Percentiles rank a stretch among this genome's conserved stretches.
Conservation (phyloP, 306 rosid species). For the Vicia sativa region DNA sequence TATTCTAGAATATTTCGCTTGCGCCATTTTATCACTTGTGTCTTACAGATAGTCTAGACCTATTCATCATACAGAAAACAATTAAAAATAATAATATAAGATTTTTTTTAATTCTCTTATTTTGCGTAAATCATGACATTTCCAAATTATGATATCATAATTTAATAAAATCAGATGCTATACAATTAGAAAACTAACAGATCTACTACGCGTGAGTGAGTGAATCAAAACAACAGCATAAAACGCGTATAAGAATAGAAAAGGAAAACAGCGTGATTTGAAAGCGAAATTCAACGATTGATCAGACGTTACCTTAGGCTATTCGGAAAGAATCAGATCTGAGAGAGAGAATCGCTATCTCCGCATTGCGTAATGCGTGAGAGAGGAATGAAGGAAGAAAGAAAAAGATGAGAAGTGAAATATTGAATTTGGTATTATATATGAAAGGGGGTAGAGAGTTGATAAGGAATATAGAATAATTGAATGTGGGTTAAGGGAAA, state of each 20-base stretch:
- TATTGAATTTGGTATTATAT: not conserved
- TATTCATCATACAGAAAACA: conserved; percentile 36
- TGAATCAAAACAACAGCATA: not conserved
- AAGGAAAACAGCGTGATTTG: not conserved
- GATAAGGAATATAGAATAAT: not conserved
- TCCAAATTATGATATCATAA: not conserved
- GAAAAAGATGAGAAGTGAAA: not conserved
- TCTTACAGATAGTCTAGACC: conserved; percentile 42
- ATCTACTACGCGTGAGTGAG: conserved; percentile 14
- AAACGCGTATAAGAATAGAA: conserved; percentile 10
- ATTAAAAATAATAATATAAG: conserved; percentile 8
- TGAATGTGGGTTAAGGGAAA: not conserved
- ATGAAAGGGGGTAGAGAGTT: not conserved
- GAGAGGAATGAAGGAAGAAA: not conserved
- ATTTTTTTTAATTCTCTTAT: not conserved
- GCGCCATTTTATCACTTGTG: conserved; percentile 60
- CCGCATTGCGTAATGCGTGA: not conserved
- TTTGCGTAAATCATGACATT: conserved; percentile 7
- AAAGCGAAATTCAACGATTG: not conserved
- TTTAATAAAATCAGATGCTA: too few relatives aligned
- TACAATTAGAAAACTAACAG: conserved; percentile 12
- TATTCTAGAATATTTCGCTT: conserved; percentile 67
- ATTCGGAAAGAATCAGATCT: not conserved
- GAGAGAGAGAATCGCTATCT: not conserved
- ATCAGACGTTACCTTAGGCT: not conserved